Evolutionary conservation across 2,329 filamentous ascomycete genomes (phyloP), one percentile per base, ranked within the genome.

Genomic region (Fusarium annulatum): DNA sequence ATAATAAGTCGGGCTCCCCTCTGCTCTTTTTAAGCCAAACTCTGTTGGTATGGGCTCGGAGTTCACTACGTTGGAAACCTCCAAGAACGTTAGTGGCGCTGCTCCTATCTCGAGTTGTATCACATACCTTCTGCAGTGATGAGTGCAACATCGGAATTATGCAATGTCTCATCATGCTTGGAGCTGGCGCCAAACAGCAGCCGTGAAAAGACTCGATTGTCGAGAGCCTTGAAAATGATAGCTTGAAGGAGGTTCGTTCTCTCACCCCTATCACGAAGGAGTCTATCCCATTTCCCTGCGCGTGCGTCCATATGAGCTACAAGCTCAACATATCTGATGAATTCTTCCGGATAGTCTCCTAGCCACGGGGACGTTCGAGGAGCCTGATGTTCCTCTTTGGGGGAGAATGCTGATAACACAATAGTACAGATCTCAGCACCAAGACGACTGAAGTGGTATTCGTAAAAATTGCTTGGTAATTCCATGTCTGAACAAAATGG

Each of bases 161-260:
- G 39, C 7, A 82, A 69, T 5, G 71, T 52, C 55, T 69, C 62
- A 36, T 43, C 42, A 56, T 81, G 79, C n/a, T 73, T 71, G 5
- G 67, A 21, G 21, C 64, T 62, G 26, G 81, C 80, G 16, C 81
- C 81, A 67, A 82, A 82, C 7, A 82, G 71, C 12, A 80, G 68
- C 18, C 64, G 55, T 10, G 77, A 78, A 23, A 82, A 80, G 23
- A 81, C 68, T 2, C 75, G 57, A 7, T 64, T 65, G 15, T 79
- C 74, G 21, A 81, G 65, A 39, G 79, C 62, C 67, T 68, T 77
- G 69, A 80, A 75, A 33, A 82, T 70, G n/a, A 80, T 73, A 7
- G 77, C 81, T 26, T 73, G 55, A 42, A 82, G 60, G 2, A 82
- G 73, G 14, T 64, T 71, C 36, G 56, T 61, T 19, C 80, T 76